These are phyloP conservation scores for Dichotomocladium elegans DNA, from an alignment of 371 early-diverging fungal species.

Conservation along the genomic window DNA sequence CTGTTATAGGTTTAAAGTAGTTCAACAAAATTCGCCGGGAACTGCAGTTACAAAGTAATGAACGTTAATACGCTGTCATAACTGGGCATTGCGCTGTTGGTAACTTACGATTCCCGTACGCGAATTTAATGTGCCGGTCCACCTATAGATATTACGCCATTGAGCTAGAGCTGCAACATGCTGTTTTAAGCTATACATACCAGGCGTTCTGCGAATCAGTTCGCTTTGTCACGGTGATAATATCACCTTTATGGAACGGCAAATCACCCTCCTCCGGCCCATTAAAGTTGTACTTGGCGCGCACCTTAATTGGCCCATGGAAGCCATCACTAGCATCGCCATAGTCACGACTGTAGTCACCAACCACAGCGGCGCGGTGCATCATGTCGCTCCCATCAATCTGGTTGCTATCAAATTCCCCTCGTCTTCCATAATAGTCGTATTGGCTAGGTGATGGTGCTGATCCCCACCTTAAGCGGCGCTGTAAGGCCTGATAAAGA, in stretches of 20 bases:
- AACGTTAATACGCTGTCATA: neutral
- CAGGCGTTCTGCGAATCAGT: slow-evolving; percentile 72
- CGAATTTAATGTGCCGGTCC: slow-evolving; percentile 66
- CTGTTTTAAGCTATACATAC: slow-evolving; percentile 17
- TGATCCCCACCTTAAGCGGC: slow-evolving; percentile 10
- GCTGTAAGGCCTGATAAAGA: slow-evolving; percentile 73
- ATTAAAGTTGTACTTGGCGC: slow-evolving; percentile 72
- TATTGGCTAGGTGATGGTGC: neutral
- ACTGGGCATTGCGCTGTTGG: too few relatives aligned
- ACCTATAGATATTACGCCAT: slow-evolving; percentile 13
- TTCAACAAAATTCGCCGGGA: slow-evolving; percentile 80
- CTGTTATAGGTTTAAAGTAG: slow-evolving; percentile 2
- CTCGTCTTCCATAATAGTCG: too few relatives aligned
- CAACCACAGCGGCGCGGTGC: slow-evolving; percentile 15
- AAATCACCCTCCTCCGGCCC: slow-evolving; percentile 74
- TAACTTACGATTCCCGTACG: slow-evolving; percentile 56
- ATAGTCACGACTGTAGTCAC: neutral
- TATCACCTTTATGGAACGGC: slow-evolving; percentile 70
- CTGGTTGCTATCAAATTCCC: too few relatives aligned
- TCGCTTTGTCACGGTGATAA: slow-evolving; percentile 63
- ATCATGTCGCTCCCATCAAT: slow-evolving; percentile 13
- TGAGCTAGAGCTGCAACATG: too few relatives aligned
- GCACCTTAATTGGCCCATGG: slow-evolving; percentile 29
- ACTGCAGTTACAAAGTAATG: slow-evolving; percentile 21
- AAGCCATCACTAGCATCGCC: neutral